Evolutionary conservation across 192 early-diverging fungal species (phyloP).

Genomic region (Haplosporangium gracile): DNA sequence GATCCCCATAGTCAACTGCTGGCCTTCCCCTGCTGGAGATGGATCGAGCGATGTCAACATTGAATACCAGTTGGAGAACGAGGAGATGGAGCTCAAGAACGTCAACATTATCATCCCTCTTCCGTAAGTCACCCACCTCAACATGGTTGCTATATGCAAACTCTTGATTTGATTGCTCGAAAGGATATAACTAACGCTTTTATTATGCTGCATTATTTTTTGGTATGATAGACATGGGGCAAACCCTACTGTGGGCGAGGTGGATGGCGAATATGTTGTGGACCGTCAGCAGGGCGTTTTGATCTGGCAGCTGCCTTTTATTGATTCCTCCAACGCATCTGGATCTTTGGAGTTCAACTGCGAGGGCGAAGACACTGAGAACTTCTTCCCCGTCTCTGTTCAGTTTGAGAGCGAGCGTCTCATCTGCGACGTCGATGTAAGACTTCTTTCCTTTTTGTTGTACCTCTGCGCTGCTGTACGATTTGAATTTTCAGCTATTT

Average conservation of each 20-base stretch:
- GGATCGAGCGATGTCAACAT: conserved; percentile 96
- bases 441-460: conserved; percentile 21
- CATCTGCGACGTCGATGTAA: conserved; percentile 82
- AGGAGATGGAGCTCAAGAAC: conserved; percentile 84
- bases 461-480: not conserved
- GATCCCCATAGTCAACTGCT: conserved; percentile 86
- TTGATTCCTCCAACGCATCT: conserved; percentile 80
- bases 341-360: conserved; percentile 92
- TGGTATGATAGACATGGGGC: conserved; percentile 63
- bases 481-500: too few species aligned
- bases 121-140: conserved; percentile 66
- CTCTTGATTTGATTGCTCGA: not conserved
- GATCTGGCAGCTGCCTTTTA: conserved; percentile 89
- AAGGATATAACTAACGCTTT: not conserved
- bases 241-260: conserved; percentile 82
- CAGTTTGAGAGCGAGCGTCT: conserved; percentile 79
- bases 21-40: conserved; percentile 92
- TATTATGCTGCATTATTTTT: not conserved
- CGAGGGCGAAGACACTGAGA: conserved; percentile 78
- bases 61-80: conserved; percentile 91
- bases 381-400: conserved; percentile 90
- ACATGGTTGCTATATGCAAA: too few species aligned
- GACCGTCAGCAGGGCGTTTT: conserved; percentile 78
- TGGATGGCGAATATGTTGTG: conserved; percentile 86
- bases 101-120: conserved; percentile 93